These are phyloP conservation scores for Ambrosia trifida DNA, from an alignment of 129 eudicot genomes.

Conservation along the genomic window DNA sequence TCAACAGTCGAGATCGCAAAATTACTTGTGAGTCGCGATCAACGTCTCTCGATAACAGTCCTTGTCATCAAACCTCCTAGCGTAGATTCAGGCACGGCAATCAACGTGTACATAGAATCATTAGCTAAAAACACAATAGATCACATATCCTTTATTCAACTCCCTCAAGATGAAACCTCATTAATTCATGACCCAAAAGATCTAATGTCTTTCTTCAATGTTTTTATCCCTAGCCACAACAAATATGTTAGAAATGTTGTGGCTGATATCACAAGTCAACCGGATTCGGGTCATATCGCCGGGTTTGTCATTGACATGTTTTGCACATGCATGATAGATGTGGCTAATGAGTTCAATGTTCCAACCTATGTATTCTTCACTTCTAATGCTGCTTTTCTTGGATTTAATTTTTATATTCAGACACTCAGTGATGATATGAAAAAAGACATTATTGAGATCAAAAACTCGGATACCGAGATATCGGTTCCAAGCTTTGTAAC, in stretches of 20 bases:
- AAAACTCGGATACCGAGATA: neutral
- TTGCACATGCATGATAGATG: conserved; percentile 32
- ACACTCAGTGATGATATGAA: neutral
- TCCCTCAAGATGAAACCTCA: conserved; percentile 30
- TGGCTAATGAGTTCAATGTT: conserved; percentile 32
- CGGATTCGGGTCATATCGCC: conserved; percentile 10
- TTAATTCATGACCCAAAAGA: neutral
- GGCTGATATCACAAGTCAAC: conserved; percentile 17
- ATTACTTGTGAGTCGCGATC: conserved; percentile 33
- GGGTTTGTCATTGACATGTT: conserved; percentile 33
- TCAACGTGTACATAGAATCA: conserved; percentile 30
- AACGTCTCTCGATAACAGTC: conserved; percentile 32
- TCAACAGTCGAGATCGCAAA: conserved; percentile 52
- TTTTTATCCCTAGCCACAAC: conserved; percentile 29
- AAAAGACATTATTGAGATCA: neutral
- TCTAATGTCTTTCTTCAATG: neutral
- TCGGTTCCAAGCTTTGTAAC: neutral
- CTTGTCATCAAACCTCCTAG: conserved; percentile 38
- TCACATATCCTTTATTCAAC: conserved; percentile 30
- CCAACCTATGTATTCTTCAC: conserved; percentile 29
- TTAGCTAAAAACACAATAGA: conserved; percentile 3
- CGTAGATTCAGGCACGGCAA: conserved; percentile 18
- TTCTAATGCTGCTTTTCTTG: conserved; percentile 24
- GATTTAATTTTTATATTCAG: conserved; percentile 12
- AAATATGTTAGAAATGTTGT: conserved; percentile 29